Evolutionary conservation across 1,139 yeast genomes (phyloP), one percentile per base, ranked within the genome.

Genomic region (Suhomyces panamericanus): DNA sequence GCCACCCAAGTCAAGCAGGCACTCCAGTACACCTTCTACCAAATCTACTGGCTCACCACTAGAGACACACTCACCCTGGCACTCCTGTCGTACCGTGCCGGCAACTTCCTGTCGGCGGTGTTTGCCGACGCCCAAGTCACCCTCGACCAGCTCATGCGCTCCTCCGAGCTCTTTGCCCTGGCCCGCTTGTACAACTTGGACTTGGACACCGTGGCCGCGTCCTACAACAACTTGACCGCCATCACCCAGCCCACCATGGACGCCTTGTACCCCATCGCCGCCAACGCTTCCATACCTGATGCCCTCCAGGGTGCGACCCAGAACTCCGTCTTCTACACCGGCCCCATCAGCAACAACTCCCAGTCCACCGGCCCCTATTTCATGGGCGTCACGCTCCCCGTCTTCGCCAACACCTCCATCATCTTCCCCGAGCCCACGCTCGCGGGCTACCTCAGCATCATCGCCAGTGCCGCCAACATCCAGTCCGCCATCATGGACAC

Each of bases 1-100:
- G 80, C 93, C 0, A 78, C 93, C 0, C 96, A 90, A 62, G 73
- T 89, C 12, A 76, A 76, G 44, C 96, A 88, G 63, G 77, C 81
- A 32, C 67, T 87, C 49, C 77, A 78, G 50, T 77, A 73, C 47
- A 66, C 83, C 20, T 85, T 81, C 58, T 87, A 83, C 60, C 96
- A 88, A 60, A 78, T 84, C 2, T 77, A 77, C 48, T 83, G 87
- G 74, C 66, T 89, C n/a, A 70, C 89, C 2, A 72, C 80, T 2
- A 74, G 84, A 51, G 87, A 82, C 49, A 63, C 81, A 2, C 62
- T 89, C 9, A 83, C 83, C 49, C 57, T 64, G 24, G 83, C 95
- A 0, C 66, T 89, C 38, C 72, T 82, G 2, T 71, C 78, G 34
- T 81, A 80, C 58, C 71, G 82, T 39, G 93, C 93, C 0, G 96